Evolutionary conservation across 768 basidiomycete genomes (phyloP).

Genomic region (Panellus pusillus): DNA sequence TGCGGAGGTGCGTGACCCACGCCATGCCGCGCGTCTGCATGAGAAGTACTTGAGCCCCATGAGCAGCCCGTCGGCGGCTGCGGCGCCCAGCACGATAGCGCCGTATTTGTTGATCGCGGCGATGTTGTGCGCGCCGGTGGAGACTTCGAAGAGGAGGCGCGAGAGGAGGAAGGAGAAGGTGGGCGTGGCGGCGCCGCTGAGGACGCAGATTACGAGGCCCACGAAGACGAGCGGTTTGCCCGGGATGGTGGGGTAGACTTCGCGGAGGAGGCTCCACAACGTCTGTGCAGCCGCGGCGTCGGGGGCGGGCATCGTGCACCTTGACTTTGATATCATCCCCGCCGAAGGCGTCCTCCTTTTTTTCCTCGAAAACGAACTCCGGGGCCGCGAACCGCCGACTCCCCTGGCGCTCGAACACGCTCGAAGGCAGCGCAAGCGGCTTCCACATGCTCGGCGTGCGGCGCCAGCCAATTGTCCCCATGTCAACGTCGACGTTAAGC

Average conservation of each 20-base stretch:
- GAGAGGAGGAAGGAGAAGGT: constrained; percentile 91
- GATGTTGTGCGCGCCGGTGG: constrained; percentile 64
- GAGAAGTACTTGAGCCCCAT: constrained; percentile 75
- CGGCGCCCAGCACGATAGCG: constrained; percentile 69
- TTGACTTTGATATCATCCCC: constrained; percentile 28
- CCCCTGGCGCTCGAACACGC: constrained; percentile 36
- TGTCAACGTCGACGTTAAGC: neutral
- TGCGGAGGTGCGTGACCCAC: constrained; percentile 74
- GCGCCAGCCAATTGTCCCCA: constrained; percentile 5
- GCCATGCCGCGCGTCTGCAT: constrained; percentile 73
- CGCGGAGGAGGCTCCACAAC: constrained; percentile 51
- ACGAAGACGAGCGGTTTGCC: constrained; percentile 67
- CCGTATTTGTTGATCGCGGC: constrained; percentile 68
- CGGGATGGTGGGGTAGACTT: constrained; percentile 71
- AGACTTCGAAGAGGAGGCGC: constrained; percentile 73
- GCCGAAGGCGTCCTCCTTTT: constrained; percentile 22
- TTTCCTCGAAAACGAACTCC: constrained; percentile 38
- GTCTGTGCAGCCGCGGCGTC: constrained; percentile 21
- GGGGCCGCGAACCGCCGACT: constrained; percentile 72
- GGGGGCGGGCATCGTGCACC: neutral
- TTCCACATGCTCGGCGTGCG: constrained; percentile 22
- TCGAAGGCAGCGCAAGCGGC: constrained; percentile 28
- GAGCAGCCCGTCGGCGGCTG: constrained; percentile 74
- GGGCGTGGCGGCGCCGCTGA: constrained; percentile 85
- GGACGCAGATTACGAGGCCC: constrained; percentile 67